Conservation (phyloP, 148 eudicot genomes). For the Chenopodium quinoa region DNA sequence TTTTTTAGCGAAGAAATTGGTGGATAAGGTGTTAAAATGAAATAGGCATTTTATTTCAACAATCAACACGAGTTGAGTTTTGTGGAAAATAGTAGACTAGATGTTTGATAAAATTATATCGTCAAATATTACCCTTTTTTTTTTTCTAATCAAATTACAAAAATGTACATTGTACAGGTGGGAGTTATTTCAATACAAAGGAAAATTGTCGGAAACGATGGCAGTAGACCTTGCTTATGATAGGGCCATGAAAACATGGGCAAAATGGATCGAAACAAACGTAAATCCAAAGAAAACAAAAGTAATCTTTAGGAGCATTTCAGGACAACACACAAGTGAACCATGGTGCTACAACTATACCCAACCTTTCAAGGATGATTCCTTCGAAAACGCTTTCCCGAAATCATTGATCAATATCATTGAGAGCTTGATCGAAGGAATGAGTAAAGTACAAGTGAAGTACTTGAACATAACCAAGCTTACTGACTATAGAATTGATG, state of each 20-base stretch:
- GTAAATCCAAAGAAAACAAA: slow-evolving; percentile 4
- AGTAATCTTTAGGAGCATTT: slow-evolving; percentile 37
- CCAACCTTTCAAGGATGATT: slow-evolving; percentile 40
- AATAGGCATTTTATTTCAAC: no score
- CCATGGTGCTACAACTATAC: slow-evolving; percentile 46
- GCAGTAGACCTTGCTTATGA: background rate
- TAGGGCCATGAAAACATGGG: slow-evolving; percentile 46
- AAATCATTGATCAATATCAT: slow-evolving; percentile 27
- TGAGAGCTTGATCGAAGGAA: slow-evolving; percentile 22
- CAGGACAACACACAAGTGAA: slow-evolving; percentile 36
- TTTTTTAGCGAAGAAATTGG: no score
- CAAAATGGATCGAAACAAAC: slow-evolving; percentile 11
- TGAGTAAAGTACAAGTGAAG: slow-evolving; percentile 28
- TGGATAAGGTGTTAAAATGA: no score
- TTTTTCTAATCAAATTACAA: background rate
- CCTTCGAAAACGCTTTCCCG: slow-evolving; percentile 29
- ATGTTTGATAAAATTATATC: no score
- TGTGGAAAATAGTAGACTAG: no score
- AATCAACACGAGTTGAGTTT: no score
- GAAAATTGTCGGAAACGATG: background rate
- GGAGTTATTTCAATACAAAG: background rate
- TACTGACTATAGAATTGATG: slow-evolving; percentile 41
- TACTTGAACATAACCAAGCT: slow-evolving; percentile 53
- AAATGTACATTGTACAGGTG: background rate
- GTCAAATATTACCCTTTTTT: no score